Evolutionary conservation across 2,329 filamentous ascomycete genomes (phyloP).

Genomic region (Chalaropsis thielavioides): DNA sequence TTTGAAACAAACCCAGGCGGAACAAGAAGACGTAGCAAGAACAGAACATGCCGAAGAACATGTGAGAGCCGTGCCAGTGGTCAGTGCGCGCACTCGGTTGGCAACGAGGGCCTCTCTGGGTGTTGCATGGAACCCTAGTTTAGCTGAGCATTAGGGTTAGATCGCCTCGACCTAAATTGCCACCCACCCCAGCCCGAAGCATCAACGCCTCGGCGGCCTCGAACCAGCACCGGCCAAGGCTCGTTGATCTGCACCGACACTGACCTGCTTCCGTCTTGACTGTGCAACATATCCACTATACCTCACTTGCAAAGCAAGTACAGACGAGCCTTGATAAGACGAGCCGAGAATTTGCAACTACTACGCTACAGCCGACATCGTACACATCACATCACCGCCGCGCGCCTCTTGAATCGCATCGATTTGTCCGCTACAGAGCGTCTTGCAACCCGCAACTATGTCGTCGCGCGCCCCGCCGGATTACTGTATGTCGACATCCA

Average conservation of each 20-base stretch:
- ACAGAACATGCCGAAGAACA: no score
- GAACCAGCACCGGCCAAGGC: not conserved
- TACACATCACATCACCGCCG: no score
- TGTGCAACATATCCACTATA: no score
- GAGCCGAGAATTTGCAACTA: no score
- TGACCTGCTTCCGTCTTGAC: no score
- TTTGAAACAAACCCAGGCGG: not conserved
- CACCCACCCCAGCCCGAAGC: not conserved
- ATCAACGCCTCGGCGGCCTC: not conserved
- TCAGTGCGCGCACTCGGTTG: not conserved
- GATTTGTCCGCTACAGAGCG: not conserved
- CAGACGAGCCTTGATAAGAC: no score
- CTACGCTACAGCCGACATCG: no score
- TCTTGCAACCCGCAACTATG: not conserved
- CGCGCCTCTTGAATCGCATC: not conserved
- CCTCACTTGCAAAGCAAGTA: no score
- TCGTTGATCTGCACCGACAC: not conserved
- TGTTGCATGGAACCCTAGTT: not conserved
- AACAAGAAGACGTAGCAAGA: not conserved
- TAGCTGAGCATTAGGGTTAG: not conserved
- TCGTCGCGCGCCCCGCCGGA: slow-evolving; percentile 13
- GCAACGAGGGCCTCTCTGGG: not conserved
- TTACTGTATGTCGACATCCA: slow-evolving; percentile 10
- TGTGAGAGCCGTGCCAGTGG: not conserved
- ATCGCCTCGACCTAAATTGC: not conserved